A percentile compares a stretch with the other conserved stretches of the same genome.
Evolutionary conservation across 2,329 filamentous ascomycete species (phyloP).

Genomic region (Aspergillus brasiliensis): DNA sequence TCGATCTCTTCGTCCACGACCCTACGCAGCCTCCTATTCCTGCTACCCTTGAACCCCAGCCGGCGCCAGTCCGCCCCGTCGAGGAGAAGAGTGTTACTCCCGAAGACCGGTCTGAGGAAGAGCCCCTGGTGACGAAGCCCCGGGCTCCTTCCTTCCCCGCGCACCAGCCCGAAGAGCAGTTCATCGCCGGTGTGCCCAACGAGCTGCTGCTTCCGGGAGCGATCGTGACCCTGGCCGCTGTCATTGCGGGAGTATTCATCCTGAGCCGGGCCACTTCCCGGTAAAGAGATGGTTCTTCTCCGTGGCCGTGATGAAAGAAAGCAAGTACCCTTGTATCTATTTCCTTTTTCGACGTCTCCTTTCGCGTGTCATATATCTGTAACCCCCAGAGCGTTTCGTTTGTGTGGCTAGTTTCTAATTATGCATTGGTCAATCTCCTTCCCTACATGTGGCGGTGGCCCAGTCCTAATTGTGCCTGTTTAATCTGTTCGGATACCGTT

Average conservation of each 20-base stretch:
- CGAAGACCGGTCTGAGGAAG: slow-evolving; percentile 58
- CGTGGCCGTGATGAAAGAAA: background rate
- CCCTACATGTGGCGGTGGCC: slow-evolving; percentile 15
- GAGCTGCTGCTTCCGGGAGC: slow-evolving; percentile 90
- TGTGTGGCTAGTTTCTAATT: slow-evolving; percentile 3
- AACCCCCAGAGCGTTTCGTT: slow-evolving; percentile 14
- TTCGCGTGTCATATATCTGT: slow-evolving; percentile 14
- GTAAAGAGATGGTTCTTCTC: slow-evolving; percentile 18
- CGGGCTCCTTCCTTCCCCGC: slow-evolving; percentile 50
- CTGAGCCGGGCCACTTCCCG: slow-evolving; percentile 68
- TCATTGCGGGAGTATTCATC: slow-evolving; percentile 91
- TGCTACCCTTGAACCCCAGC: slow-evolving; percentile 62
- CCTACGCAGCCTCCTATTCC: slow-evolving; percentile 83
- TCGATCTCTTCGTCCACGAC: slow-evolving; percentile 95
- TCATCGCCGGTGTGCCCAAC: slow-evolving; percentile 90
- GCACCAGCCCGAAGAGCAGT: slow-evolving; percentile 66
- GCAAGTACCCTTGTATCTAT: slow-evolving; percentile 14
- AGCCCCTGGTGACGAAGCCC: slow-evolving; percentile 43
- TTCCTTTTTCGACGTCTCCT: slow-evolving; percentile 2
- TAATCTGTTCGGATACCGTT: slow-evolving; percentile 28
- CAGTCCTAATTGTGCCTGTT: slow-evolving; percentile 27
- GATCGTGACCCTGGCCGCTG: slow-evolving; percentile 90
- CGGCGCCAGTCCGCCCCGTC: slow-evolving; percentile 51
- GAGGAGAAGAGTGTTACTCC: slow-evolving; percentile 44
- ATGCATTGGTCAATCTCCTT: slow-evolving; percentile 9